These are phyloP conservation scores for Chalaropsis ovoidea DNA, from an alignment of 2,329 filamentous ascomycete genomes.

Conservation along the genomic window DNA sequence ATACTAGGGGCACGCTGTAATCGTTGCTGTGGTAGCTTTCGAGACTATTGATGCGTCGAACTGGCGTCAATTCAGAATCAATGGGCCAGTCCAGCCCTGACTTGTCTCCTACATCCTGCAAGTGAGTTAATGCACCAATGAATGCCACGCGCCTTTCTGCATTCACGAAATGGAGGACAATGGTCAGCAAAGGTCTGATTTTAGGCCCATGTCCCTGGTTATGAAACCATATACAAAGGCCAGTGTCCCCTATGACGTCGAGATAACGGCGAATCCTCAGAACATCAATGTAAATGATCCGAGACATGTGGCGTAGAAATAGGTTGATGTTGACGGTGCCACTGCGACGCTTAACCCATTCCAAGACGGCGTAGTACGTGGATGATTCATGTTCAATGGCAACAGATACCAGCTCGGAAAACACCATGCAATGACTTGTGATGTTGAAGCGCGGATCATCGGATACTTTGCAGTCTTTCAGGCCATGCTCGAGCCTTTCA, in stretches of 20 bases:
- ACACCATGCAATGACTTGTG: slow-evolving; percentile 16
- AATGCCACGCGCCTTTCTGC: background rate
- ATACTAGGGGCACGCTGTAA: background rate
- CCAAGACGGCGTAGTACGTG: slow-evolving; percentile 14
- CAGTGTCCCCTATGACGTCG: background rate
- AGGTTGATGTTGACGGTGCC: slow-evolving; percentile 7
- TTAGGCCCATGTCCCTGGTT: background rate
- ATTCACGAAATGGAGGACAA: slow-evolving; percentile 13
- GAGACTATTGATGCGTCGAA: background rate
- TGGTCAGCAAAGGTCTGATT: background rate
- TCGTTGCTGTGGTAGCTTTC: background rate
- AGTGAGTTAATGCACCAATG: background rate
- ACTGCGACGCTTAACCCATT: slow-evolving; percentile 19
- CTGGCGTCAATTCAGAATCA: background rate
- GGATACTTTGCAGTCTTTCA: slow-evolving; percentile 14
- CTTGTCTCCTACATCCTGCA: background rate
- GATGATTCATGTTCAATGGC: slow-evolving; percentile 12
- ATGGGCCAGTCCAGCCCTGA: background rate
- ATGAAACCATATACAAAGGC: slow-evolving; percentile 12
- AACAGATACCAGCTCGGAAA: slow-evolving; percentile 9
- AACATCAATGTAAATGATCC: slow-evolving; percentile 22
- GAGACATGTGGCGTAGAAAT: slow-evolving; percentile 17
- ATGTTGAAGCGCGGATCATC: slow-evolving; percentile 20
- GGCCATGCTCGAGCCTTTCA: slow-evolving; percentile 3
- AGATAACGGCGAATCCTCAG: background rate